Percentiles rank a stretch among this genome's conserved stretches.
phyloP scores from a whole-genome alignment of 2,329 filamentous ascomycete species.

The Botryotinia narcissicola region DNA sequence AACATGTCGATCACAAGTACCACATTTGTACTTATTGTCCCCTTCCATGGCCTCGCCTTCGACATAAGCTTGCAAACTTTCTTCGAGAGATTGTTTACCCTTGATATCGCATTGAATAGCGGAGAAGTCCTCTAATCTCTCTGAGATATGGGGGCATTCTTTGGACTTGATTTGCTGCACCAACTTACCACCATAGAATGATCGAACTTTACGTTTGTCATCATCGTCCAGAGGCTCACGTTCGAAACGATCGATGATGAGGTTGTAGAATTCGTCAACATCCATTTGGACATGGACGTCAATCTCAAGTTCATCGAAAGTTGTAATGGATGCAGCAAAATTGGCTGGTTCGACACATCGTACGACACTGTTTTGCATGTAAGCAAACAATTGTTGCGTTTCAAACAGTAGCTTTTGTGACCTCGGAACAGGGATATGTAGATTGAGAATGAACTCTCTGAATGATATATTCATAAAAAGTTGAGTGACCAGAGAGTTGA shows the following conservation, averaged over 20 bases:
- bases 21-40: conserved; percentile 99
- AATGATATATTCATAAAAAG: conserved; percentile 95
- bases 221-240: conserved; percentile 66
- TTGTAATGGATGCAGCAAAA: conserved; percentile 74
- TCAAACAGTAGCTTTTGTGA: conserved; percentile 69
- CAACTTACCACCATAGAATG: conserved; percentile 86
- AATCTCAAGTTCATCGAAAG: conserved; percentile 77
- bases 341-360: conserved; percentile 70
- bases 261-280: conserved; percentile 95
- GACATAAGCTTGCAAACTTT: conserved; percentile 92
- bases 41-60: conserved; percentile 96
- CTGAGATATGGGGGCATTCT: conserved; percentile 91
- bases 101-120: conserved; percentile 97
- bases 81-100: conserved; percentile 77
- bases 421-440: conserved; percentile 52
- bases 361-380: conserved; percentile 78
- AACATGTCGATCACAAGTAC: conserved; percentile 81
- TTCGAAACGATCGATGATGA: conserved; percentile 90
- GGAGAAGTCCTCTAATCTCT: conserved; percentile 84
- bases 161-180: conserved; percentile 95
- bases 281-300: conserved; percentile 94
- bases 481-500: conserved; percentile 92
- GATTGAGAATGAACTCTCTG: conserved; percentile 74
- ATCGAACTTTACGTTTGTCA: conserved; percentile 71
- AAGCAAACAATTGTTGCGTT: conserved; percentile 78